phyloP scores from a whole-genome alignment of 1,139 yeast genomes.

The Starmera stellimalicola region DNA sequence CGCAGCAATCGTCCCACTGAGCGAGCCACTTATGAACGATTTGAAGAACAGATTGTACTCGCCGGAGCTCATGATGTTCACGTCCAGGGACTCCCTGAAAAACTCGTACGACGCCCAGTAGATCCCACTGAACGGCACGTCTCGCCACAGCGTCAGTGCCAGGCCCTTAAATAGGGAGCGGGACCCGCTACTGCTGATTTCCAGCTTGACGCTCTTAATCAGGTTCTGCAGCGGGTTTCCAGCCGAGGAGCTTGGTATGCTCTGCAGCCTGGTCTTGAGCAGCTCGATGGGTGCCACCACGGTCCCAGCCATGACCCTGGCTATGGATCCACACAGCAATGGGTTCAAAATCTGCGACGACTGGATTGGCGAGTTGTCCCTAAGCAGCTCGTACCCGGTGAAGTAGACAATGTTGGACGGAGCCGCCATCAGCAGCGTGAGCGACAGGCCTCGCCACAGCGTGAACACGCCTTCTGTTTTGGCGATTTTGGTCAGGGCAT shows the following conservation, averaged over 20 bases:
- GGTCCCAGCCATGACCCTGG: conserved; percentile 79
- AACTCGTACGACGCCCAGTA: conserved; percentile 87
- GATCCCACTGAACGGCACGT: conserved; percentile 92
- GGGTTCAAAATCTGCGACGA: conserved; percentile 52
- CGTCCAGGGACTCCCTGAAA: conserved; percentile 20
- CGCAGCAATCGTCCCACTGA: conserved; percentile 83
- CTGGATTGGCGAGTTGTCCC: conserved; percentile 63
- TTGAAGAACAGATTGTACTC: conserved; percentile 47
- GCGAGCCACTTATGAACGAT: conserved; percentile 75
- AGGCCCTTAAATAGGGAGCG: conserved; percentile 73
- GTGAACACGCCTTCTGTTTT: conserved; percentile 66
- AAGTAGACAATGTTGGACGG: conserved; percentile 93
- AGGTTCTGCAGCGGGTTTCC: conserved; percentile 33
- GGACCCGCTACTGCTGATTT: conserved; percentile 50
- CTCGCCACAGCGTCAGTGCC: conserved; percentile 87
- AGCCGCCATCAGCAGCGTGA: conserved; percentile 79
- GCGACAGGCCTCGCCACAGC: conserved; percentile 82
- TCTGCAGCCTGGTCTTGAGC: conserved; percentile 79
- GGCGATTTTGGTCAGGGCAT: conserved; percentile 60
- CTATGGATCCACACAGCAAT: conserved; percentile 74
- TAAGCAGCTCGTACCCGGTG: conserved; percentile 81
- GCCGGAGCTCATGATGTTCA: conserved; percentile 6
- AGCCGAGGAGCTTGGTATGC: conserved; percentile 51
- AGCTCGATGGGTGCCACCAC: conserved; percentile 83
- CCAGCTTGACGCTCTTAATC: conserved; percentile 44